Evolutionary conservation across 78 protist genomes (phyloP).

Genomic region (Blattamonas nauphoetae): DNA sequence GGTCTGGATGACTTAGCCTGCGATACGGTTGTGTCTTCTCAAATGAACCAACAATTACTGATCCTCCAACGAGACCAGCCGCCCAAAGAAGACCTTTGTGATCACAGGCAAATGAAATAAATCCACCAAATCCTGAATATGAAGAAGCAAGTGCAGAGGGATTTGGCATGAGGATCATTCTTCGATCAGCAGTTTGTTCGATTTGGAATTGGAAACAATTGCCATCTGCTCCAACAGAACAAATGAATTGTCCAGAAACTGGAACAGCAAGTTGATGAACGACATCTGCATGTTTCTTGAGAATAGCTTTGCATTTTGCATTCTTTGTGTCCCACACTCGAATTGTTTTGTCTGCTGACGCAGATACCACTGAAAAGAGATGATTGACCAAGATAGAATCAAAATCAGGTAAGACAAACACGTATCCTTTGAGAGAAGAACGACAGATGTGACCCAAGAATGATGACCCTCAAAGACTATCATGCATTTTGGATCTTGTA

Average conservation of each 20-base stretch:
- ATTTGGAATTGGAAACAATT: too few species aligned
- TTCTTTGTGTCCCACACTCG: neutral
- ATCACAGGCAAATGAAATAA: too few species aligned
- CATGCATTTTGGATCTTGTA: neutral
- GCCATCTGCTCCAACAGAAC: neutral
- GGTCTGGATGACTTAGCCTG: neutral
- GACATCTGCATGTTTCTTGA: neutral
- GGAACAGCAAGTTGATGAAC: neutral
- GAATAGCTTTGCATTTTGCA: neutral
- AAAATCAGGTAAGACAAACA: too few species aligned
- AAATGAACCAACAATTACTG: too few species aligned
- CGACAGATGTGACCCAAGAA: neutral
- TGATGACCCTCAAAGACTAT: neutral
- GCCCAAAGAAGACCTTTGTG: too few species aligned
- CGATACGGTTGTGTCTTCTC: too few species aligned
- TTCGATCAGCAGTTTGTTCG: too few species aligned
- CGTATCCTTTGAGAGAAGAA: too few species aligned
- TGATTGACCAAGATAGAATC: neutral
- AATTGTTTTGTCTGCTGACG: neutral
- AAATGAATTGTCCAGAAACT: neutral
- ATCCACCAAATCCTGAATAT: too few species aligned
- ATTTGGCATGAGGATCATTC: too few species aligned
- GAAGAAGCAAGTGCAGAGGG: too few species aligned
- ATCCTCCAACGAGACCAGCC: too few species aligned
- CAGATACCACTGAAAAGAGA: neutral